Evolutionary conservation across 441 rosid genomes (phyloP).

Genomic region (Erodium chrysanthum): DNA sequence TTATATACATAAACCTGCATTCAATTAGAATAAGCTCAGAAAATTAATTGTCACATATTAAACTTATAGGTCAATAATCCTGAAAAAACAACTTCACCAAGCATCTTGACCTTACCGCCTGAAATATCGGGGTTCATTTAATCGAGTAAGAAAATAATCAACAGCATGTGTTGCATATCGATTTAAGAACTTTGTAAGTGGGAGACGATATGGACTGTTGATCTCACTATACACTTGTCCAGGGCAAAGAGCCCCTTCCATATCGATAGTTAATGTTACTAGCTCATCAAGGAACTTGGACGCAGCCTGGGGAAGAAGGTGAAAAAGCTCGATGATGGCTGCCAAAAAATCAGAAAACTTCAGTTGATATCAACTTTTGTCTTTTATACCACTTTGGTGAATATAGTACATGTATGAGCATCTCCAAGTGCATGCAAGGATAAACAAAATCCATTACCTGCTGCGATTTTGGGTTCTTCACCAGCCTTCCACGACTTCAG

Average conservation of each 20-base stretch:
- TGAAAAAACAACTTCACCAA: conserved; percentile 13
- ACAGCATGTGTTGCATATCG: conserved; percentile 89
- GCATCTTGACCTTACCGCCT: conserved; percentile 53
- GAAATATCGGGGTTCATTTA: conserved; percentile 87
- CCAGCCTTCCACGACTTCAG: conserved; percentile 95
- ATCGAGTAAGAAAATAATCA: conserved; percentile 88
- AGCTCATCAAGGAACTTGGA: conserved; percentile 93
- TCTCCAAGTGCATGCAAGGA: conserved; percentile 11
- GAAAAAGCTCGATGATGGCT: conserved; percentile 99
- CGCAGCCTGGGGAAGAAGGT: conserved; percentile 95
- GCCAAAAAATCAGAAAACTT: conserved; percentile 30
- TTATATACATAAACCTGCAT: conserved; percentile 85
- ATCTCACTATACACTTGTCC: conserved; percentile 93
- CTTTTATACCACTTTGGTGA: background rate
- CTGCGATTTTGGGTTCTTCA: conserved; percentile 98
- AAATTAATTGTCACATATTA: background rate
- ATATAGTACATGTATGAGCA: background rate
- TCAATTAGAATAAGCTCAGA: conserved; percentile 15
- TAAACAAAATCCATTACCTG: conserved; percentile 43
- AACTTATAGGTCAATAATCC: conserved; percentile 11
- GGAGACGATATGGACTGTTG: conserved; percentile 95
- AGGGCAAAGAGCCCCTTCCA: conserved; percentile 87
- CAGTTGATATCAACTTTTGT: conserved; percentile 9
- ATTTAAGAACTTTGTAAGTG: conserved; percentile 86
- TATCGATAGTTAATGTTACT: conserved; percentile 79